Conservation (phyloP, 805 yeast genomes). For the Saturnispora hagleri region DNA sequence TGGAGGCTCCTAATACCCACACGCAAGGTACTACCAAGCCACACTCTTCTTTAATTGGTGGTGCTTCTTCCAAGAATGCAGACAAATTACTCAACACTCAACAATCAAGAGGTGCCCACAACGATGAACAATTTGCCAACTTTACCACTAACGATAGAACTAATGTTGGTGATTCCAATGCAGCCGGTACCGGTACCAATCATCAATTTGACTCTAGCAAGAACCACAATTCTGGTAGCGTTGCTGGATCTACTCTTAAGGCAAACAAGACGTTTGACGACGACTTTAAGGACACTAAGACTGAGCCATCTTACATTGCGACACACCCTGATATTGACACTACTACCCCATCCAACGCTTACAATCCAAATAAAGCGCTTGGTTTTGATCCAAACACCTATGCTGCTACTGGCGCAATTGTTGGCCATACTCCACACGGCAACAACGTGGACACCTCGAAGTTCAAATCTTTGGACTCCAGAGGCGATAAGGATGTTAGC, state of each 20-base stretch:
- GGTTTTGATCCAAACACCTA: neutral
- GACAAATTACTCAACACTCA: neutral
- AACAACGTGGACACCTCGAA: neutral
- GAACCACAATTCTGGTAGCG: neutral
- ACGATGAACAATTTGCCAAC: neutral
- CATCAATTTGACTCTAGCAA: neutral
- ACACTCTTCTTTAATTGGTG: neutral
- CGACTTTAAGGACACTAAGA: neutral
- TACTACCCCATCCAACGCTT: neutral
- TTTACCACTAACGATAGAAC: neutral
- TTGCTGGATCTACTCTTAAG: neutral
- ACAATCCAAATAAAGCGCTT: neutral
- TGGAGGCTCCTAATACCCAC: neutral
- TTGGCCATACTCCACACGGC: neutral
- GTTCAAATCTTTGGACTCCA: neutral
- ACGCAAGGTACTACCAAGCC: neutral
- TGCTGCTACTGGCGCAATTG: neutral
- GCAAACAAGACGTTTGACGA: neutral
- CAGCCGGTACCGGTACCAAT: neutral
- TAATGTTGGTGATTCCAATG: neutral
- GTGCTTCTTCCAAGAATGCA: neutral
- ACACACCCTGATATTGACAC: neutral
- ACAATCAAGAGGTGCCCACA: neutral
- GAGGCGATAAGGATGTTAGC: neutral
- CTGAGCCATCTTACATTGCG: neutral